Evolutionary conservation across 2,329 filamentous ascomycete species (phyloP), one percentile per base, ranked within the genome.

Genomic region (Lecanicillium sp.): DNA sequence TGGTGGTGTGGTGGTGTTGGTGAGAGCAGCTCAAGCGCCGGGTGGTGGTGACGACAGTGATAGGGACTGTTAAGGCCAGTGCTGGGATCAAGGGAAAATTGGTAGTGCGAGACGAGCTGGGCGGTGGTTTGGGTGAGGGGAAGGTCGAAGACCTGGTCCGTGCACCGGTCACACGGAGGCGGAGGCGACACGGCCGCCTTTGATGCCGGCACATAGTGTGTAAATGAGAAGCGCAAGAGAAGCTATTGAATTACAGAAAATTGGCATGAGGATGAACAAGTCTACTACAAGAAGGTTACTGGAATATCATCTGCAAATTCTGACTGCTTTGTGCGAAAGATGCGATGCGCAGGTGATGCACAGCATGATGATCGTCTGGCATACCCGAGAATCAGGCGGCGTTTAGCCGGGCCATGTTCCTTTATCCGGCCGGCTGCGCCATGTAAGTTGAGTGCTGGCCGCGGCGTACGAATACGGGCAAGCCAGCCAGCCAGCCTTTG

Each of bases 61-160:
- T 56, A 51, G 49, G 45, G 39, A 49, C 46, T 63, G 61, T 61
- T 65, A 64, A 45, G 58, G 55, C 46, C 45, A 46, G 45, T 46
- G 51, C 51, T 56, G 51, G 53, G 53, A 50, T 53, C 51, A 55
- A 49, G 49, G 51, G 47, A 58, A 64, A 65, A 65, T 61, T 65
- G 61, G 49, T 64, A 64, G 62, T 64, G 62, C 48, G 49, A 56
- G 55, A 56, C 40, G 35, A 18, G 33, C 14, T 20, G 33, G 25
- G 17, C 9, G 18, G 17, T 36, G 39, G 33, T 36, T 55, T 54
- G 6, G 52, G 43, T 56, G 56, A 49, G 51, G 44, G 31, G 42
- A 38, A 40, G 33, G 13, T 10, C 25, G 29, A 46, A 41, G 44
- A 45, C 49, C 46, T 53, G 49, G 50, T 40, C 39, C 39, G 33